Percentiles rank a stretch among this genome's conserved stretches.
phyloP scores from a whole-genome alignment of 305 asterid species.

The Solanum aculeatissimum region DNA sequence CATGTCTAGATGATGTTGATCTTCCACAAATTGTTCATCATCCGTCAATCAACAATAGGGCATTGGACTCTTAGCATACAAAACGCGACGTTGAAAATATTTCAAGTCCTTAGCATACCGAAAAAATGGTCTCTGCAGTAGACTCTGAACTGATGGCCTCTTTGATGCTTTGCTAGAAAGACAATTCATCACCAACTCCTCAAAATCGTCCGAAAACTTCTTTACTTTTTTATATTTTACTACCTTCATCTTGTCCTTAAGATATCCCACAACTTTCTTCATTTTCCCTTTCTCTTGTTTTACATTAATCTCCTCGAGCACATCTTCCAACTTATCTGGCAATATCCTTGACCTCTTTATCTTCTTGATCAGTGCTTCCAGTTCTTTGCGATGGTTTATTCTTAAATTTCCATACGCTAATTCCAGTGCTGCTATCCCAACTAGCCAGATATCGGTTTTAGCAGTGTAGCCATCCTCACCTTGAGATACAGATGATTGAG shows the following conservation, averaged over 20 bases:
- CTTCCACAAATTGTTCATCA: background rate
- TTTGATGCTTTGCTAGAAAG: background rate
- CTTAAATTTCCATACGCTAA: background rate
- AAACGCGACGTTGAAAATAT: background rate
- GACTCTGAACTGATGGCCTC: constrained; percentile 4
- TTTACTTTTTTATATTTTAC: background rate
- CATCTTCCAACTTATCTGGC: background rate
- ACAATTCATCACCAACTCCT: constrained; percentile 5
- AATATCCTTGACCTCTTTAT: background rate
- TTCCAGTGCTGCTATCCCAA: background rate
- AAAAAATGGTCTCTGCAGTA: background rate
- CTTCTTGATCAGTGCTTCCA: background rate
- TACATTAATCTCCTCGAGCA: background rate
- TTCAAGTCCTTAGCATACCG: background rate
- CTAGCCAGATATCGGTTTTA: background rate
- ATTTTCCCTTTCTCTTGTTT: background rate
- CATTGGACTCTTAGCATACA: background rate
- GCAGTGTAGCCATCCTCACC: background rate
- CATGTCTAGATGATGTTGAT: background rate
- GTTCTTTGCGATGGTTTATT: background rate
- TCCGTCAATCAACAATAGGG: background rate
- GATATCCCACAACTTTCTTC: background rate
- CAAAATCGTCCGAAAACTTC: background rate
- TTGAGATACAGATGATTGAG: background rate
- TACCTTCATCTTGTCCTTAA: background rate